A percentile compares a stretch with the other conserved stretches of the same genome.
Conservation (phyloP, 83 land plant genomes). For the Diphasiastrum complanatum region DNA sequence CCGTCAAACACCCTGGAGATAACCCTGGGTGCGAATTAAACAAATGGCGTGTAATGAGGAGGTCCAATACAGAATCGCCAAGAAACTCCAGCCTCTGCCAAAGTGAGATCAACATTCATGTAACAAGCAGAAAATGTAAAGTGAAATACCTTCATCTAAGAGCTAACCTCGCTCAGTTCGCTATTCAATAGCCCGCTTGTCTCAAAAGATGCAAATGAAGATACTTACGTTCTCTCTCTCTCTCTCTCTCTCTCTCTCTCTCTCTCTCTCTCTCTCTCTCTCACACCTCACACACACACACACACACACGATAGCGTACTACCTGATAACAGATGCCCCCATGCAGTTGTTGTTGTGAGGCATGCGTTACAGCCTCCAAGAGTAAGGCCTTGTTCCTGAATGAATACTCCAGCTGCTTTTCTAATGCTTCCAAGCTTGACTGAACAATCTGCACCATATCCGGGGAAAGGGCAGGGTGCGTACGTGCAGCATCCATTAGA, state of each 20-base stretch:
- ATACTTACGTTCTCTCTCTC: too few relatives aligned
- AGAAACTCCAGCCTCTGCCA: conserved; percentile 69
- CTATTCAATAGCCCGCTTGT: too few relatives aligned
- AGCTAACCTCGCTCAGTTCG: too few relatives aligned
- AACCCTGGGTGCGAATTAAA: conserved; percentile 41
- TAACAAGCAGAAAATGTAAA: neutral
- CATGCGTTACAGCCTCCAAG: conserved; percentile 91
- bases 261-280: too few relatives aligned
- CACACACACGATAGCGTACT: too few relatives aligned
- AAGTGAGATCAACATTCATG: conserved; percentile 1
- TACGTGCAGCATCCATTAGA: conserved; percentile 37
- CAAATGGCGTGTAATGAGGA: conserved; percentile 55
- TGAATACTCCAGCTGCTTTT: conserved; percentile 52
- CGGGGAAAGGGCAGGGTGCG: conserved; percentile 30
- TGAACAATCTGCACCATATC: conserved; percentile 25
- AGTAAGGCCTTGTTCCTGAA: conserved; percentile 63
- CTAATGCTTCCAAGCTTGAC: conserved; percentile 42
- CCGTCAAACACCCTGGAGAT: conserved; percentile 59
- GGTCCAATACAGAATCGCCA: conserved; percentile 74
- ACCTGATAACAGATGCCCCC: conserved; percentile 79
- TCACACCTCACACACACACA: too few relatives aligned
- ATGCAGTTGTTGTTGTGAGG: conserved; percentile 48
- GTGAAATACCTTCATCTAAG: conserved; percentile 8
- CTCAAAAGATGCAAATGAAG: too few relatives aligned
- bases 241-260: too few relatives aligned